These are phyloP conservation scores for Aurifilum marmelostoma DNA, from an alignment of 2,329 filamentous ascomycete species.

Conservation along the genomic window DNA sequence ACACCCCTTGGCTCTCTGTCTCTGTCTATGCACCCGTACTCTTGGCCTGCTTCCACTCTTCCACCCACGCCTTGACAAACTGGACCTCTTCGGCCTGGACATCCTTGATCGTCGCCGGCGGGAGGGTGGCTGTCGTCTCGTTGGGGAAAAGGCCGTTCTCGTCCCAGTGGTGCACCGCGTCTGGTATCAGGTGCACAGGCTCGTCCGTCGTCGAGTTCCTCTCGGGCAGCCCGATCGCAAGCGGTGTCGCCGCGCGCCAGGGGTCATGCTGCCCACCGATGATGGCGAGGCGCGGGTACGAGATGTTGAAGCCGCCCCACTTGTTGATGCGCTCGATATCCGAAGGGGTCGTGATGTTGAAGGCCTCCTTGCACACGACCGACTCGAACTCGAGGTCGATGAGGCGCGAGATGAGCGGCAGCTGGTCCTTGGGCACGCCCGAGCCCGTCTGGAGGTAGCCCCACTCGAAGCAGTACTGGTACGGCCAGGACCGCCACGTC, in stretches of 20 bases:
- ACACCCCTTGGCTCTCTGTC: too few relatives aligned
- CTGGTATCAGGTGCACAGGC: slow-evolving; percentile 73
- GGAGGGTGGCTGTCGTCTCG: slow-evolving; percentile 60
- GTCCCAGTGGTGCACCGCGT: slow-evolving; percentile 83
- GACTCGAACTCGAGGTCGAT: slow-evolving; percentile 66
- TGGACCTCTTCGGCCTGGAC: slow-evolving; percentile 61
- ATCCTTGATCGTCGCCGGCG: slow-evolving; percentile 60
- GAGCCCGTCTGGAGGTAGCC: slow-evolving; percentile 78
- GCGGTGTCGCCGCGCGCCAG: slow-evolving; percentile 75
- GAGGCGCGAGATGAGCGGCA: slow-evolving; percentile 73
- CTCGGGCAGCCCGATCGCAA: slow-evolving; percentile 62
- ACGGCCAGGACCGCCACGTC: slow-evolving; percentile 52
- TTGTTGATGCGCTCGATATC: slow-evolving; percentile 72
- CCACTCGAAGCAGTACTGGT: slow-evolving; percentile 67
- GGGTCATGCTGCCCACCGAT: slow-evolving; percentile 80
- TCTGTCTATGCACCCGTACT: slow-evolving; percentile 21
- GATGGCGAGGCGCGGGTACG: slow-evolving; percentile 74
- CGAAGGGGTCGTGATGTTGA: slow-evolving; percentile 68
- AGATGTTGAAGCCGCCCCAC: slow-evolving; percentile 73
- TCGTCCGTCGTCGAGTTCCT: slow-evolving; percentile 64
- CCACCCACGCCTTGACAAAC: slow-evolving; percentile 70
- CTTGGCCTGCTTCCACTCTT: slow-evolving; percentile 53
- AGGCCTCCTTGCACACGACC: slow-evolving; percentile 66
- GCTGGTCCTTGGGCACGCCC: slow-evolving; percentile 63
- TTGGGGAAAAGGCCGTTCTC: slow-evolving; percentile 69